phyloP scores from a whole-genome alignment of 306 rosid genomes.

The Senna siamea region DNA sequence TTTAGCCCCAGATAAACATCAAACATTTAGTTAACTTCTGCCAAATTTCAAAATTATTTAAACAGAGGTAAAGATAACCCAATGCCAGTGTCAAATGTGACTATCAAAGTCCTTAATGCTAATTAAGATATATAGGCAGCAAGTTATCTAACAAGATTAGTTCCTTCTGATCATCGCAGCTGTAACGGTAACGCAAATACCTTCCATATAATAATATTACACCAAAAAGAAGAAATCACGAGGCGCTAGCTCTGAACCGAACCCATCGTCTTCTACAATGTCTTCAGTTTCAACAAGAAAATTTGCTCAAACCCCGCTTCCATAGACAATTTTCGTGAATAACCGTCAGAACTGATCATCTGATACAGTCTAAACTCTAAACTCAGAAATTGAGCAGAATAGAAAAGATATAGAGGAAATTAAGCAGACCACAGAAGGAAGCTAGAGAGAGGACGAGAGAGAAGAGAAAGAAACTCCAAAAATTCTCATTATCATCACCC shows the following conservation, averaged over 20 bases:
- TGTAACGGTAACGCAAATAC: not conserved
- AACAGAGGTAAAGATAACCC: not conserved
- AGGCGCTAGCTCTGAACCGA: not conserved
- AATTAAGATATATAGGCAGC: not conserved
- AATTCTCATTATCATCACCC: too few species aligned
- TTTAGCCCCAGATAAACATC: not conserved
- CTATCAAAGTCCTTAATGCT: not conserved
- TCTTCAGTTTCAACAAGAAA: not conserved
- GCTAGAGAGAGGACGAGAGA: too few species aligned
- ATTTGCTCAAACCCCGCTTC: too few species aligned
- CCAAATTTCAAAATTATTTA: not conserved
- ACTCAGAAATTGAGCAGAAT: too few species aligned
- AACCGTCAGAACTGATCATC: not conserved
- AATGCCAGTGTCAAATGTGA: slow-evolving; percentile 4
- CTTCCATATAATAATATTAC: not conserved
- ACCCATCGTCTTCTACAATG: not conserved
- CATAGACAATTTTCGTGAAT: not conserved
- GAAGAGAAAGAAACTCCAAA: too few species aligned
- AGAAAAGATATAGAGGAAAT: too few species aligned
- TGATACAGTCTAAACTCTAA: not conserved
- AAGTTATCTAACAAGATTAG: not conserved
- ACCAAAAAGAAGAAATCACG: not conserved
- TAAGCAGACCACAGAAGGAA: too few species aligned
- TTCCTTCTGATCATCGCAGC: not conserved
- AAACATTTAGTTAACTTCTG: too few species aligned